A percentile compares a stretch with the other conserved stretches of the same genome.
Conservation (phyloP, 805 yeast genomes). For the Wickerhamiella brachini region DNA sequence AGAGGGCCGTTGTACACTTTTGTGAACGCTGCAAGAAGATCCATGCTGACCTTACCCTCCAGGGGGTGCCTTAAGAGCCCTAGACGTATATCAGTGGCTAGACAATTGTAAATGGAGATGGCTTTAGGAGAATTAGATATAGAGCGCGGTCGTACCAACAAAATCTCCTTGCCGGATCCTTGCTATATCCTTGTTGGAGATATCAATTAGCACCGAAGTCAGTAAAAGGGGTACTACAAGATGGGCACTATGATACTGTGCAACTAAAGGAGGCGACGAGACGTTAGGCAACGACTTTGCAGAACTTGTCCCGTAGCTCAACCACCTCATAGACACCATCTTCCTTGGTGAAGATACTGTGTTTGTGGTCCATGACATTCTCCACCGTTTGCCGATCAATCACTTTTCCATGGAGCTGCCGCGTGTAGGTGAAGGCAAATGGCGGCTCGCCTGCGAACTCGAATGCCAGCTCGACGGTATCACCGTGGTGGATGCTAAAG, state of each 20-base stretch:
- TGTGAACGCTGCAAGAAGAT: background rate
- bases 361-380: slow-evolving; percentile 54
- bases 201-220: no score
- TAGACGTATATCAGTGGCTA: no score
- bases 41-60: background rate
- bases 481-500: slow-evolving; percentile 88
- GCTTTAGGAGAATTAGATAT: no score
- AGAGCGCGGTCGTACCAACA: no score
- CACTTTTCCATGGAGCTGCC: slow-evolving; percentile 39
- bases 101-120: no score
- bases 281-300: slow-evolving; percentile 25
- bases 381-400: slow-evolving; percentile 43
- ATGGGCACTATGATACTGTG: no score
- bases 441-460: slow-evolving; percentile 84
- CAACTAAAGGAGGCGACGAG: no score
- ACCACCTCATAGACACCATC: slow-evolving; percentile 94
- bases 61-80: no score
- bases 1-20: background rate
- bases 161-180: no score
- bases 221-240: no score
- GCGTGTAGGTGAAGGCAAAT: slow-evolving; percentile 67
- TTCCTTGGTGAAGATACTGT: slow-evolving; percentile 59
- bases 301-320: slow-evolving; percentile 73
- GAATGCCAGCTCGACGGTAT: slow-evolving; percentile 76
- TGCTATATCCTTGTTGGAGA: no score